These are phyloP conservation scores for Sphaerostilbella broomeana DNA, from an alignment of 2,329 filamentous ascomycete species.

Conservation along the genomic window DNA sequence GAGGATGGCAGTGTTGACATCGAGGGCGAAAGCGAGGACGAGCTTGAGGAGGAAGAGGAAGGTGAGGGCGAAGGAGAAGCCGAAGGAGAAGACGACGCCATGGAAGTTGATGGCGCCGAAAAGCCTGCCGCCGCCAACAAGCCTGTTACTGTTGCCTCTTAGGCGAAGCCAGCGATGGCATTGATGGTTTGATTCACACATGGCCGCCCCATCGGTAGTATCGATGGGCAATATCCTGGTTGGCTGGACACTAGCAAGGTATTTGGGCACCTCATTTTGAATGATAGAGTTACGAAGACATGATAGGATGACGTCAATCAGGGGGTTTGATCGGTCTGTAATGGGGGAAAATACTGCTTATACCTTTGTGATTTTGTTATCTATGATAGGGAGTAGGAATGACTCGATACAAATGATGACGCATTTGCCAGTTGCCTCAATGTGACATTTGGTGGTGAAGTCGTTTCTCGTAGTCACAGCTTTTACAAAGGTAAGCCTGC, in stretches of 20 bases:
- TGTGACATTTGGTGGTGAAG: no score
- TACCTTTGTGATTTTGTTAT: slow-evolving; percentile 6
- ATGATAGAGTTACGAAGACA: slow-evolving; percentile 26
- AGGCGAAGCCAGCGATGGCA: slow-evolving; percentile 8
- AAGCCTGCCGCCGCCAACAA: slow-evolving; percentile 28
- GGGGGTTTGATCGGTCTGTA: slow-evolving; percentile 7
- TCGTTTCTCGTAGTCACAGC: no score
- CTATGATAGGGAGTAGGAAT: slow-evolving; percentile 3
- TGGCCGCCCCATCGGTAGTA: neutral
- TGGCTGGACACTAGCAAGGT: slow-evolving; percentile 11
- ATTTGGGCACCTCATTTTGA: slow-evolving; percentile 17
- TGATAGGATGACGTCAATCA: slow-evolving; percentile 19
- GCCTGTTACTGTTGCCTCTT: slow-evolving; percentile 31
- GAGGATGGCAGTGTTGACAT: slow-evolving; percentile 75
- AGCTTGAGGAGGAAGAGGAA: slow-evolving; percentile 59
- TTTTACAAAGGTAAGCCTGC: no score
- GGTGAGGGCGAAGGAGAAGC: slow-evolving; percentile 32
- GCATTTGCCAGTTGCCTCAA: no score
- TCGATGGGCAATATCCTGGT: neutral
- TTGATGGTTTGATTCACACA: neutral
- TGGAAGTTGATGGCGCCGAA: slow-evolving; percentile 43
- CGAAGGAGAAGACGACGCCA: slow-evolving; percentile 37
- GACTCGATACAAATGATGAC: no score
- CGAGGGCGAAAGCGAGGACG: slow-evolving; percentile 68
- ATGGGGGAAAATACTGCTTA: slow-evolving; percentile 10